A percentile compares a stretch with the other conserved stretches of the same genome.
These are phyloP conservation scores for Favolaschia claudopus DNA, from an alignment of 768 basidiomycete species.

Conservation along the genomic window DNA sequence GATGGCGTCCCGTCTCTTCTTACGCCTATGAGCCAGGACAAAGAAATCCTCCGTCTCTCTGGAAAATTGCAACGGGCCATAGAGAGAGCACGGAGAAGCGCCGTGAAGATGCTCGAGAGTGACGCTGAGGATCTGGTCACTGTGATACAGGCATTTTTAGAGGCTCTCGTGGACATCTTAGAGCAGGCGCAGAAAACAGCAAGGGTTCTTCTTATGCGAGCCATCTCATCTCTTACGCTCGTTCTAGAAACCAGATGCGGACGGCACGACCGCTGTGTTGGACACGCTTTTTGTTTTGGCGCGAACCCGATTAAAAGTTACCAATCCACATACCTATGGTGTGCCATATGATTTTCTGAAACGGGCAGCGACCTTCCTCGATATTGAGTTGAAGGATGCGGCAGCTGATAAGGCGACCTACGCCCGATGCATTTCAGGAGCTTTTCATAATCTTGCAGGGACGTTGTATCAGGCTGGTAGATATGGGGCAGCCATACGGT, in stretches of 20 bases:
- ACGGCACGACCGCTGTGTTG: conserved; percentile 51
- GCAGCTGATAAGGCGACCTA: conserved; percentile 57
- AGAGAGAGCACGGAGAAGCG: conserved; percentile 63
- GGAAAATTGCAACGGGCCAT: conserved; percentile 68
- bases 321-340: conserved; percentile 55
- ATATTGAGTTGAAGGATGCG: conserved; percentile 29
- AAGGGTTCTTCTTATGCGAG: conserved; percentile 12
- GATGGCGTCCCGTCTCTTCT: conserved; percentile 23
- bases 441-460: conserved; percentile 73
- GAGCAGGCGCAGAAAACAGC: conserved; percentile 41
- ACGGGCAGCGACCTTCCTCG: conserved; percentile 47
- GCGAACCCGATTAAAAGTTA: conserved; percentile 46
- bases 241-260: conserved; percentile 35
- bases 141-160: conserved; percentile 40
- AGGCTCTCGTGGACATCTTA: conserved; percentile 42
- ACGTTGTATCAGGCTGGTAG: conserved; percentile 71
- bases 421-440: conserved; percentile 73
- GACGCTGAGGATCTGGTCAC: not conserved
- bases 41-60: conserved; percentile 46
- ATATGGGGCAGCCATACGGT: conserved; percentile 70
- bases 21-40: conserved; percentile 30
- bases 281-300: conserved; percentile 67
- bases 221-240: not conserved
- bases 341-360: conserved; percentile 55
- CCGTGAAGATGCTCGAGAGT: conserved; percentile 55